Percentiles rank a stretch among this genome's conserved stretches.
These are phyloP conservation scores for Boletus reticulatus DNA, from an alignment of 768 basidiomycete species.

Conservation along the genomic window DNA sequence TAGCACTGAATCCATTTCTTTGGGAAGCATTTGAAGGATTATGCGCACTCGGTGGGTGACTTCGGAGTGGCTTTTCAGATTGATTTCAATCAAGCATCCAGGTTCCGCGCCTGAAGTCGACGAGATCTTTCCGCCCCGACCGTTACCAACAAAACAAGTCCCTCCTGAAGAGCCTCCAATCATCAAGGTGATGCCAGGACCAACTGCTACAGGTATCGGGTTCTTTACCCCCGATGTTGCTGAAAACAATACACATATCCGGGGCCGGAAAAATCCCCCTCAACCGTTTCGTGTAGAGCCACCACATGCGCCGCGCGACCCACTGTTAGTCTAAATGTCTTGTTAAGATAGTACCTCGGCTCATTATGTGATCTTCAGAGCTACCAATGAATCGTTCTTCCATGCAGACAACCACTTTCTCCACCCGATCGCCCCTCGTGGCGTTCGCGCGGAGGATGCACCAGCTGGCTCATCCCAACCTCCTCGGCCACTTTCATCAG, in stretches of 20 bases:
- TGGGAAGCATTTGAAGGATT: slow-evolving; percentile 95
- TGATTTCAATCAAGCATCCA: slow-evolving; percentile 30
- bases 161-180: slow-evolving; percentile 51
- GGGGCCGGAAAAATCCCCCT: slow-evolving; percentile 52
- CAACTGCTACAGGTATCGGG: slow-evolving; percentile 61
- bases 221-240: slow-evolving; percentile 76
- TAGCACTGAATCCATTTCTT: slow-evolving; percentile 71
- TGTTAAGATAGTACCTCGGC: neutral
- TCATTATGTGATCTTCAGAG: slow-evolving; percentile 36
- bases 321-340: slow-evolving; percentile 44
- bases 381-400: slow-evolving; percentile 53
- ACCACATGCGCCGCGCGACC: slow-evolving; percentile 54
- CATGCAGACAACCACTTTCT: slow-evolving; percentile 59
- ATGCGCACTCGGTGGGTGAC: slow-evolving; percentile 65
- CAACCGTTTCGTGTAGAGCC: slow-evolving; percentile 58
- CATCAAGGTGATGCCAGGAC: slow-evolving; percentile 37
- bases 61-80: slow-evolving; percentile 4
- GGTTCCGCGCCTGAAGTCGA: slow-evolving; percentile 72
- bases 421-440: slow-evolving; percentile 42
- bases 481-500: slow-evolving; percentile 72
- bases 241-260: slow-evolving; percentile 54
- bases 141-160: slow-evolving; percentile 51
- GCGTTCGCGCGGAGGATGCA: slow-evolving; percentile 40
- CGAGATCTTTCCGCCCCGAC: slow-evolving; percentile 65
- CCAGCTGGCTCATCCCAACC: slow-evolving; percentile 44